Evolutionary conservation across 805 yeast genomes (phyloP).

Genomic region (Pichia kluyveri): DNA sequence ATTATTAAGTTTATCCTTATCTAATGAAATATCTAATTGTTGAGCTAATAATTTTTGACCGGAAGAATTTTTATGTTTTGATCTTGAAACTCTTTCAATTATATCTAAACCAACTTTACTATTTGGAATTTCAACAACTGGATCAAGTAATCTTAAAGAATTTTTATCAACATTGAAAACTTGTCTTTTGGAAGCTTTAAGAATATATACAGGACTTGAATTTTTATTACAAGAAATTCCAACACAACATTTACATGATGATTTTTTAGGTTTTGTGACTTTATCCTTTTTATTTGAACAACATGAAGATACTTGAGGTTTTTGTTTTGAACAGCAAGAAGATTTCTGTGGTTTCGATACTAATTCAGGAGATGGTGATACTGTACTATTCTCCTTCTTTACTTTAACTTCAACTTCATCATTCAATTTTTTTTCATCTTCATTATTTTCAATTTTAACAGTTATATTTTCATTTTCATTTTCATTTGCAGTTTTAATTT

Average conservation of each 20-base stretch:
- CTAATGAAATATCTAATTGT: background rate
- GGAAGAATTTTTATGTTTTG: background rate
- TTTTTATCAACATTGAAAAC: constrained; percentile 29
- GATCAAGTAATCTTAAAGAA: constrained; percentile 25
- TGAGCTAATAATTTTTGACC: background rate
- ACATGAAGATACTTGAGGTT: background rate
- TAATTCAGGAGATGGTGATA: no score
- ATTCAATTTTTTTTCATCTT: no score
- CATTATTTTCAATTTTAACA: no score
- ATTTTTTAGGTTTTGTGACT: background rate
- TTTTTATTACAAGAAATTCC: constrained; percentile 4
- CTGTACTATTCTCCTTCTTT: no score
- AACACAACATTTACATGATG: constrained; percentile 1
- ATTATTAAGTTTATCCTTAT: background rate
- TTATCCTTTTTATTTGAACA: background rate
- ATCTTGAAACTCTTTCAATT: constrained; percentile 17
- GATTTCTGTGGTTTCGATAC: no score
- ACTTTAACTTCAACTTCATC: no score
- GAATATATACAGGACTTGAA: constrained; percentile 21
- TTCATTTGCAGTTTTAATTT: background rate
- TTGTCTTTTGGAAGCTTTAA: constrained; percentile 27
- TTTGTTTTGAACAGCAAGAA: background rate
- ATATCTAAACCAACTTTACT: constrained; percentile 24
- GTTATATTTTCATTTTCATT: no score
- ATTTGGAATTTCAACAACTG: constrained; percentile 26